Evolutionary conservation across 257 asterid genomes (phyloP).

Genomic region (Galeopsis tetrahit): DNA sequence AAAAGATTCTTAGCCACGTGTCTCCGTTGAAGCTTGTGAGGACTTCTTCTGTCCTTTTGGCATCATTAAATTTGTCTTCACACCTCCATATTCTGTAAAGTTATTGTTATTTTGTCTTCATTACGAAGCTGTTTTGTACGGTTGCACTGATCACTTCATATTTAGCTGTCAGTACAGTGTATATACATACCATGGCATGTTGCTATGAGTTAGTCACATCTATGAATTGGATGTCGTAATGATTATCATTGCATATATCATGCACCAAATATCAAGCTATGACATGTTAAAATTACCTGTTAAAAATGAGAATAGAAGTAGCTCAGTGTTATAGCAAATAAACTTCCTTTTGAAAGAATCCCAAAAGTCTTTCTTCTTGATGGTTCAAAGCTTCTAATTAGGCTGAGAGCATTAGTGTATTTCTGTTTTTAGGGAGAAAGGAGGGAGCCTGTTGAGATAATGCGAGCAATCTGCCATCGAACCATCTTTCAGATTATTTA

Average conservation of each 20-base stretch:
- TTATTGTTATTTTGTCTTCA: constrained; percentile 20
- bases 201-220: background rate
- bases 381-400: constrained; percentile 4
- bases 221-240: background rate
- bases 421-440: constrained; percentile 23
- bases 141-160: constrained; percentile 15
- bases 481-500: background rate
- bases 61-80: constrained; percentile 15
- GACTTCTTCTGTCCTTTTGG: constrained; percentile 33
- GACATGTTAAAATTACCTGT: constrained; percentile 19
- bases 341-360: background rate
- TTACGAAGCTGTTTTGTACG: background rate
- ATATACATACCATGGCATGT: constrained; percentile 9
- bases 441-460: background rate
- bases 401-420: constrained; percentile 11
- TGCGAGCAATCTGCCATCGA: constrained; percentile 6
- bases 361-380: background rate
- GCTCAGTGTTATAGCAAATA: constrained; percentile 22
- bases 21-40: constrained; percentile 95
- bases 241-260: constrained; percentile 2
- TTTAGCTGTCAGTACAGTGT: constrained; percentile 13
- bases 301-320: constrained; percentile 24
- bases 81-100: background rate
- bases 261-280: background rate
- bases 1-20: constrained; percentile 91